Base-by-base conservation (phyloP, 2,329 filamentous ascomycete genomes). In the Pezicula radicicola region DNA sequence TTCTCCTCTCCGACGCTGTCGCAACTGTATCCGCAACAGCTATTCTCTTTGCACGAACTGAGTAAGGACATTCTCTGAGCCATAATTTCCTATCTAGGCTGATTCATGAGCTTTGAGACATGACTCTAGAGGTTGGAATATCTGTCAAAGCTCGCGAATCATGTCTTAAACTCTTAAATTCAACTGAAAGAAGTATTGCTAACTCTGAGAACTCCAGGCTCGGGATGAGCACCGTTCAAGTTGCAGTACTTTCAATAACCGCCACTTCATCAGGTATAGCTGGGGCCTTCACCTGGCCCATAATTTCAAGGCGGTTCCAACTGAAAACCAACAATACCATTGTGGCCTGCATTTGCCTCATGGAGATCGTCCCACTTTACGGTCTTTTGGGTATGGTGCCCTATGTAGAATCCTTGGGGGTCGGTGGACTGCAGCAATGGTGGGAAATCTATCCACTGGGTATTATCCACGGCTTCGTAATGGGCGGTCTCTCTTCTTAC, bases 371-470 rank as follows among this genome's bases (percentile, higher is more conserved):
- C 46, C 94, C 94, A 0, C 65, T 97, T 1, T 99, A 99, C 65
- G 93, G 92, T 0, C 76, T 99, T 13, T 71, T 96, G 18, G 92
- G 93, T 1, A 97, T 93, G 64, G 78, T 97, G 16, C 91, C 92
- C 0, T 84, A 89, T 8, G 79, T 97, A 45, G 79, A 84, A 62
- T 73, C 77, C 9, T 83, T 88, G 69, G 92, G 91, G 0, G 83
- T 89, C 6, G 73, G 91, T 35, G 94, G 94, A 2, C 76, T 99
- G 12, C 92, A 96, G 68, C 85, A 94, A 67, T 84, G 89, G 1
- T 96, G 91, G 89, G 94, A 99, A 63, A 97, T 99, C 88, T 97
- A 94, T 63, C 89, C 90, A 0, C 73, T 99, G 1, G 92, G 91
- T 0, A 88, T 89, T 3, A 83, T 97, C 15, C 97, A 96, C 68